Percentiles rank a stretch among this genome's conserved stretches.
Evolutionary conservation across 306 rosid genomes (phyloP).

Genomic region (Vigna hirtella): DNA sequence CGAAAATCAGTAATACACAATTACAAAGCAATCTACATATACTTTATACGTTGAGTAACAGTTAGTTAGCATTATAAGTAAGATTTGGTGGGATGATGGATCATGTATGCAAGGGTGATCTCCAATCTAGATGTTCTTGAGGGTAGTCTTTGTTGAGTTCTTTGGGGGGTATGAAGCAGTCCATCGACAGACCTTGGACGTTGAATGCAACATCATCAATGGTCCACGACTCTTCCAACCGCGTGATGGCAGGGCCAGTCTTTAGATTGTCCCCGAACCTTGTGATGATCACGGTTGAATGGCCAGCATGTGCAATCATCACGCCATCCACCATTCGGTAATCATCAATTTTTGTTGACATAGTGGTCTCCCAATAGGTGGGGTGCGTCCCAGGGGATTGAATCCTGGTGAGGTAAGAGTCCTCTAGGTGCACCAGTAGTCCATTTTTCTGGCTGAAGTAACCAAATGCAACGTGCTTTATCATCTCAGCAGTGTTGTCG

Average conservation of each 20-base stretch:
- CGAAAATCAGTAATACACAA: conserved; percentile 8
- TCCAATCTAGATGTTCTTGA: conserved; percentile 55
- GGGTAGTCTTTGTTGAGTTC: conserved; percentile 59
- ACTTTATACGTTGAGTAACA: conserved; percentile 3
- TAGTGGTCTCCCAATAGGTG: conserved; percentile 83
- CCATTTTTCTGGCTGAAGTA: conserved; percentile 86
- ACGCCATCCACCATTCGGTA: conserved; percentile 73
- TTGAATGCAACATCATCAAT: conserved; percentile 87
- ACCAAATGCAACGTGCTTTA: conserved; percentile 75
- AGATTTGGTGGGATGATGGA: not conserved
- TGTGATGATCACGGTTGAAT: conserved; percentile 63
- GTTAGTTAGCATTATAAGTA: conserved; percentile 32
- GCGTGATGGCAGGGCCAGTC: conserved; percentile 65
- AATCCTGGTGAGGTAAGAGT: conserved; percentile 78
- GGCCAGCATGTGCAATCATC: conserved; percentile 74
- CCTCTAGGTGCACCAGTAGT: conserved; percentile 69
- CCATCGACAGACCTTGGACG: conserved; percentile 76
- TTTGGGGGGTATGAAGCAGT: conserved; percentile 80
- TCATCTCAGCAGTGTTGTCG: conserved; percentile 90
- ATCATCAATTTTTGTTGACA: conserved; percentile 74
- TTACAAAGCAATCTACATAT: conserved; percentile 17
- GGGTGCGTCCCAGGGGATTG: conserved; percentile 87
- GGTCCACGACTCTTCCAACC: conserved; percentile 79
- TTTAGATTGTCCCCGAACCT: conserved; percentile 70
- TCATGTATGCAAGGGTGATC: conserved; percentile 53